Evolutionary conservation across 1,284 basidiomycete species (phyloP).

Genomic region (Trametes polyzona): DNA sequence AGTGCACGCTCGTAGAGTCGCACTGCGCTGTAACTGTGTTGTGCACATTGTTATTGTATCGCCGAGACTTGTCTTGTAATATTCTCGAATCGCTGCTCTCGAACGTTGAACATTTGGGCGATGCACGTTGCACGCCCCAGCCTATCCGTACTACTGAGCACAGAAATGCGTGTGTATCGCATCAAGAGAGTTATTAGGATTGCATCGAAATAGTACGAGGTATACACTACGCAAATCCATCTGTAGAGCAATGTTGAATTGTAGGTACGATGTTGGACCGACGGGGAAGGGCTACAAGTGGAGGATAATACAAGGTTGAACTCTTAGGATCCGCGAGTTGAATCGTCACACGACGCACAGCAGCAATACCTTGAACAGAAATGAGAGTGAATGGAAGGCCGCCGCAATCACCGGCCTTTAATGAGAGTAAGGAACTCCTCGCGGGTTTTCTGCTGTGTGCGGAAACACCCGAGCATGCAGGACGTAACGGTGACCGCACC

Average conservation of each 20-base stretch:
- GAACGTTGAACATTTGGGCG: too few species aligned
- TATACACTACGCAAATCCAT: slow-evolving; percentile 10
- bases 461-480: slow-evolving; percentile 99
- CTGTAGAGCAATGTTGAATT: slow-evolving; percentile 33
- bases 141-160: too few species aligned
- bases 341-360: slow-evolving; percentile 21
- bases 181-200: not conserved
- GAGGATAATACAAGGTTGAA: slow-evolving; percentile 26
- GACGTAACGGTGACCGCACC: slow-evolving; percentile 95
- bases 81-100: not conserved
- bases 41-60: slow-evolving; percentile 28
- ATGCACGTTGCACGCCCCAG: too few species aligned
- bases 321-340: slow-evolving; percentile 27
- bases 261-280: slow-evolving; percentile 25
- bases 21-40: slow-evolving; percentile 28
- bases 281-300: slow-evolving; percentile 14
- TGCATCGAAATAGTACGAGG: slow-evolving; percentile 6
- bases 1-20: slow-evolving; percentile 1
- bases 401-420: slow-evolving; percentile 47
- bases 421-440: slow-evolving; percentile 92
- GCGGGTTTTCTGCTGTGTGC: slow-evolving; percentile 95
- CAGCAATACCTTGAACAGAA: not conserved
- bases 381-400: not conserved
- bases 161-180: not conserved
- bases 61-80: slow-evolving; percentile 16